Base-by-base conservation (phyloP, 345 rosid genomes). In the Geranium rotundifolium region DNA sequence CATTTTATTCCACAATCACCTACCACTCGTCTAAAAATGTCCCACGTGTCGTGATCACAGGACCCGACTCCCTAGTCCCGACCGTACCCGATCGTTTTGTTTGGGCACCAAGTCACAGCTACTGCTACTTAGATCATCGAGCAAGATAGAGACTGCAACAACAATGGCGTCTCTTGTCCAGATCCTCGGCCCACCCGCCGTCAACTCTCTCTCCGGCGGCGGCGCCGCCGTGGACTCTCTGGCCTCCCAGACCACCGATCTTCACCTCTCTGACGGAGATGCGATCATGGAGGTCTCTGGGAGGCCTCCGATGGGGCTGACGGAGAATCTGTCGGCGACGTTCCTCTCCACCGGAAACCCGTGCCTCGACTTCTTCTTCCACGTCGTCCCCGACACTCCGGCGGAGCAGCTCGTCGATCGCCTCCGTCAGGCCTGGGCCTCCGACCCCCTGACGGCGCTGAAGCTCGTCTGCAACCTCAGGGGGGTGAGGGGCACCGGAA, bases 401-500 rank as follows among this genome's bases (percentile, higher is more conserved):
- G 52, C 79, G 3, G 39, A 67, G 4, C 54, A 75, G 6, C 1
- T 84, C 7, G 63, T 50, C 7, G 17, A 74, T 16, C 57, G 75
- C 2, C 79, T 86, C 19, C 4, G 2, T 0, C 30, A 46, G 4
- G 77, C 93, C 1, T 86, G 93, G 96, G 56, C 34, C 23, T 77
- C 75, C 31, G 30, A 86, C 54, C 75, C 90, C 19, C 65, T 82
- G 54, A 81, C 77, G 31, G 69, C 91, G 1, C 85, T 82, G 55
- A 82, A 84, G 52, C 81, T 84, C 19, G 72, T 86, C n/a, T 84
- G 84, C 54, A 81, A 86, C 61, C 81, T 89, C 7, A 76, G 89
- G 1, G 90, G 93, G 14, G 84, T 89, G 1, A 84, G 85, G 0
- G 87, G 96, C 20, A 80, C 83, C 0, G 87, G 89, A 4, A 84